Evolutionary conservation across 352 stramenopile genomes (phyloP), one percentile per base, ranked within the genome.

Genomic region (Pythium phragmiticola): DNA sequence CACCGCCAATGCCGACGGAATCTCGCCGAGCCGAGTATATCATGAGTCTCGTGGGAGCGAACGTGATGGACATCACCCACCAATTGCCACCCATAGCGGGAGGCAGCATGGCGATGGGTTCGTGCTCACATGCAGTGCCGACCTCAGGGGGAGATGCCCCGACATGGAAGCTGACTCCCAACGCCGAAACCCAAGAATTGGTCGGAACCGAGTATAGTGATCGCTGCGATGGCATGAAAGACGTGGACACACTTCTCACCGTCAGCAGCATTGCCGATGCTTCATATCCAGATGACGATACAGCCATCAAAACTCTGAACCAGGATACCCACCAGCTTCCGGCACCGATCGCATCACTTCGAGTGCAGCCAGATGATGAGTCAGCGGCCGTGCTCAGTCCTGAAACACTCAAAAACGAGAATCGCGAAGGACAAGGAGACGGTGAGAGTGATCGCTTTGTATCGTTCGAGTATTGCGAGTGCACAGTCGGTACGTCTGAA

Each of bases 391-490:
- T 14, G 23, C 21, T 55, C 6, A 14, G 28, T 13, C 13, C 28
- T 12, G 36, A 47, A 21, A n/a, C n/a, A 23, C 46, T 34, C 46
- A 14, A 17, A 17, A 34, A 36, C 7, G 33, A 55, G 5, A 17
- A 14, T 6, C 21, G 8, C 23, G 46, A 53, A 1, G 57, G 13
- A 7, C 41, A 52, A 21, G 41, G 41, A 17, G 59, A 66, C 2
- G 53, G 12, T 28, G 59, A 69, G 7, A 53, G 33, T 8, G 73
- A 80, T 48, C 60, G 66, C 9, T 80, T 80, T 53, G 49, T 67
- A 26, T 80, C 73, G 28, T 80, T 80, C 43, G 63, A 72, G 49
- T 80, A 76, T 53, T 56, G 68, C 43, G 61, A 70, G 7, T 77
- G 70, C 50, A 60, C 51, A 12, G 49, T 79, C 12, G 59, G 60